Evolutionary conservation across 495 filamentous ascomycete genomes (phyloP).

Genomic region (Podospora bellae-mahoneyi): DNA sequence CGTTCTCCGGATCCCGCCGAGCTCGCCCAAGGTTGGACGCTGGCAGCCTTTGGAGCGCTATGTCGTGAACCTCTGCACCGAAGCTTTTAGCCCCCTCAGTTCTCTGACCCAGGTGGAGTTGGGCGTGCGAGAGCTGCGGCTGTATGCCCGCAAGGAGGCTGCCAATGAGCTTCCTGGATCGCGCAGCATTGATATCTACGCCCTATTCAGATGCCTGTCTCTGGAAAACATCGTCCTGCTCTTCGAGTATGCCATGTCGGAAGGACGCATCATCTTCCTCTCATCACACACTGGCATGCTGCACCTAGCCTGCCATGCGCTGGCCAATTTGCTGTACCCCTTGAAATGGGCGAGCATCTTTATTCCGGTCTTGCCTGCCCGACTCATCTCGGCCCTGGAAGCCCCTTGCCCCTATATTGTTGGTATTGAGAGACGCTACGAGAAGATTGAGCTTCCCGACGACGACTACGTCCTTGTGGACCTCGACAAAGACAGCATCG

Average conservation of each 20-base stretch:
- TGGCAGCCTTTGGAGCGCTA: slow-evolving; percentile 97
- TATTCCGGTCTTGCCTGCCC: slow-evolving; percentile 85
- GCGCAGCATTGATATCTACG: slow-evolving; percentile 88
- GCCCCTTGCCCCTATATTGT: slow-evolving; percentile 97
- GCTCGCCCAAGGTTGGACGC: slow-evolving; percentile 85
- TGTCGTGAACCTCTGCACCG: slow-evolving; percentile 95
- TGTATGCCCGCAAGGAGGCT: slow-evolving; percentile 92
- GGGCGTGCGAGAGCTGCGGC: slow-evolving; percentile 78
- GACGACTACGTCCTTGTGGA: slow-evolving; percentile 96
- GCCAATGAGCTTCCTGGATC: slow-evolving; percentile 91
- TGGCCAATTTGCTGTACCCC: slow-evolving; percentile 83
- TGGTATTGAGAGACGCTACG: slow-evolving; percentile 90
- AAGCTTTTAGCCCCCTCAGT: slow-evolving; percentile 84
- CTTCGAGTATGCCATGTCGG: slow-evolving; percentile 88
- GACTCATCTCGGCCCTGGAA: slow-evolving; percentile 83
- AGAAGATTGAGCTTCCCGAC: slow-evolving; percentile 86
- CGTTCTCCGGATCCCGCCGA: slow-evolving; percentile 76
- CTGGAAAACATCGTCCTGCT: slow-evolving; percentile 88
- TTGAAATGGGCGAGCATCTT: slow-evolving; percentile 89
- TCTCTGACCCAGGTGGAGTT: slow-evolving; percentile 97
- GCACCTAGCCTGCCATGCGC: slow-evolving; percentile 79
- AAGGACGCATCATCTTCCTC: slow-evolving; percentile 92
- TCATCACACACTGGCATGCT: slow-evolving; percentile 97
- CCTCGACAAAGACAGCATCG: slow-evolving; percentile 83
- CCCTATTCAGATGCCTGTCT: slow-evolving; percentile 82